Percentiles rank a stretch among this genome's conserved stretches.
phyloP scores from a whole-genome alignment of 2,329 filamentous ascomycete genomes.

The Daldinia sp. region DNA sequence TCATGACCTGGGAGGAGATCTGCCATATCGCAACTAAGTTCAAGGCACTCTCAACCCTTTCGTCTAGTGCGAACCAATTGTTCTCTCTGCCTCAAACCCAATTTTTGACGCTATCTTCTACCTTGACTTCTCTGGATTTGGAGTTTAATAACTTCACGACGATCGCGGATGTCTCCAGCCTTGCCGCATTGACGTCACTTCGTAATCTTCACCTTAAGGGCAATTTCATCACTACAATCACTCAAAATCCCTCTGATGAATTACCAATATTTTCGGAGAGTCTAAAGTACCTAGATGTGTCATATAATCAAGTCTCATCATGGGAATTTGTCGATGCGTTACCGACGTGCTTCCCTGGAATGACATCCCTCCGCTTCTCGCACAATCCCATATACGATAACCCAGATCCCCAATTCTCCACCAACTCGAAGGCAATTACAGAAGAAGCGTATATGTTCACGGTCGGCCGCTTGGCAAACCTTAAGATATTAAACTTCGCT shows the following conservation, averaged over 20 bases:
- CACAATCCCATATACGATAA: constrained; percentile 86
- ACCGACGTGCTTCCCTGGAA: constrained; percentile 74
- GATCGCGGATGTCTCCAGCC: constrained; percentile 67
- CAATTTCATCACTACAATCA: constrained; percentile 72
- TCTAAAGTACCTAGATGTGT: constrained; percentile 77
- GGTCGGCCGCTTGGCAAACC: constrained; percentile 76
- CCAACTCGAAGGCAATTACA: constrained; percentile 55
- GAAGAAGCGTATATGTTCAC: constrained; percentile 93
- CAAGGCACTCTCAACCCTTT: constrained; percentile 62
- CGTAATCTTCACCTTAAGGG: constrained; percentile 78
- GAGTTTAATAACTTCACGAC: constrained; percentile 77
- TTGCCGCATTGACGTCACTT: constrained; percentile 65
- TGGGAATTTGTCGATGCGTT: constrained; percentile 83
- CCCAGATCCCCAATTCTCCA: constrained; percentile 53
- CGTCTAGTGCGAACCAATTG: constrained; percentile 70
- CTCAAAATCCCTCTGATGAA: constrained; percentile 47
- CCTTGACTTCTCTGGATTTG: constrained; percentile 73
- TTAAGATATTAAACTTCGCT: constrained; percentile 80
- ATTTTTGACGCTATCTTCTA: constrained; percentile 58
- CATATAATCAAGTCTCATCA: constrained; percentile 74
- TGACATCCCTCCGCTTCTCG: constrained; percentile 81
- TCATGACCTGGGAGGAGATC: constrained; percentile 75
- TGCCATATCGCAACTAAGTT: constrained; percentile 67
- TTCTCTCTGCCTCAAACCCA: constrained; percentile 60
- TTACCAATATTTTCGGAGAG: constrained; percentile 64